phyloP scores from a whole-genome alignment of 1,139 yeast species.

The Magnusiomyces ingens region DNA sequence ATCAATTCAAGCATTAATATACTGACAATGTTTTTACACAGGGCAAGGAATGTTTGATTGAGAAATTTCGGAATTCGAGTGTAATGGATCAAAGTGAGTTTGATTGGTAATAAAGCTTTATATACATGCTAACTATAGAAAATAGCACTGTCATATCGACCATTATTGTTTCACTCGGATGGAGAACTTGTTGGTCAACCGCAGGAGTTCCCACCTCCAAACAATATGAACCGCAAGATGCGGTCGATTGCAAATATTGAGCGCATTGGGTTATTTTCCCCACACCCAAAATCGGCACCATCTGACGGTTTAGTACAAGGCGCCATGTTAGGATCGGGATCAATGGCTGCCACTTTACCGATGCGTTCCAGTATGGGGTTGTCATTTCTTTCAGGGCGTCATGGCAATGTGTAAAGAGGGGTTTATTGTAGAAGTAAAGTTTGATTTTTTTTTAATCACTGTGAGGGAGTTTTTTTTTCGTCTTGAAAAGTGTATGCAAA shows the following conservation, averaged over 20 bases:
- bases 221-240: slow-evolving; percentile 32
- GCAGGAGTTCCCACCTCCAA: slow-evolving; percentile 35
- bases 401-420: not conserved
- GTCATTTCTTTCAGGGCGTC: no score
- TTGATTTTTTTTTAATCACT: no score
- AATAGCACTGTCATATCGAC: slow-evolving; percentile 38
- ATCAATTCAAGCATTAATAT: slow-evolving; percentile 7
- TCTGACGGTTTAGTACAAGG: no score
- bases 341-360: no score
- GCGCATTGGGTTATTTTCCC: slow-evolving; percentile 25
- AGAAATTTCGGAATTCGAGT: slow-evolving; percentile 44
- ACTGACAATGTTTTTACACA: slow-evolving; percentile 28
- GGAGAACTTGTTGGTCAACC: slow-evolving; percentile 37
- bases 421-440: no score
- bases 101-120: not conserved
- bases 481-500: no score
- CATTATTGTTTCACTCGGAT: slow-evolving; percentile 37
- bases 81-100: slow-evolving; percentile 40
- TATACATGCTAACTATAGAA: not conserved
- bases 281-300: not conserved
- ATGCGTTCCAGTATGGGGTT: no score
- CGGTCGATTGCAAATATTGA: slow-evolving; percentile 34
- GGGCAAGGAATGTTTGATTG: slow-evolving; percentile 40
- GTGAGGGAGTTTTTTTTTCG: no score
- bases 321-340: no score